Evolutionary conservation across 2,329 filamentous ascomycete species (phyloP), one percentile per base, ranked within the genome.

Genomic region (Penicillium sp.): DNA sequence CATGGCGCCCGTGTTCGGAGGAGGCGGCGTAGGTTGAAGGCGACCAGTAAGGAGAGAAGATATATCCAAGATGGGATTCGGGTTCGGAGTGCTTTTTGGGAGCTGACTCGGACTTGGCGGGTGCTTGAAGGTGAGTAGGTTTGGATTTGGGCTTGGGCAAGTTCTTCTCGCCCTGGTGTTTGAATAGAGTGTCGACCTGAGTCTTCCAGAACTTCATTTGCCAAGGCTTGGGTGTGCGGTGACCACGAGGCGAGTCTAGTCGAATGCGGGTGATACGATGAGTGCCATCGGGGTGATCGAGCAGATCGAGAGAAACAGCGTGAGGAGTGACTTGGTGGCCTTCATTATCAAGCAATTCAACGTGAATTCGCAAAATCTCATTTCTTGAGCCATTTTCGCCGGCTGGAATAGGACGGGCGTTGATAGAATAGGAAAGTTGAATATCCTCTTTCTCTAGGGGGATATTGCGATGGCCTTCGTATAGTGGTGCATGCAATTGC

Each of bases 261-360:
- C 64, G 60, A 50, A 73, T 61, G 6, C 65, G 61, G 5, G 63
- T 61, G 28, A 76, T 68, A 3, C 58, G 40, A 3, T 68, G 56
- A 10, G 59, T 60, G 2, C 64, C 65, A 13, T 68, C 59, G 2
- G 61, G 48, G 23, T 61, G 62, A 10, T 62, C 54, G 3, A 69
- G 54, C 2, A 75, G 54, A 33, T 68, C 62, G 19, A 76, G 48
- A 1, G 64, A 54, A 7, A 75, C 61, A 5, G 65, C 57, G 33
- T 71, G 57, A 2, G 64, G 60, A 11, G 65, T 68, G 11, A 68
- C 66, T 1, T 62, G 54, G 1, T 59, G 55, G 24, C 67, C 66
- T n/a, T 64, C 55, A 14, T 56, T 49, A 43, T 70, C 63, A 26
- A 67, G 52, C 0, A 71, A 48, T 14, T 61, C 58, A 14, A 72